phyloP scores from a whole-genome alignment of 768 basidiomycete species.

The Tylopilus balloui region DNA sequence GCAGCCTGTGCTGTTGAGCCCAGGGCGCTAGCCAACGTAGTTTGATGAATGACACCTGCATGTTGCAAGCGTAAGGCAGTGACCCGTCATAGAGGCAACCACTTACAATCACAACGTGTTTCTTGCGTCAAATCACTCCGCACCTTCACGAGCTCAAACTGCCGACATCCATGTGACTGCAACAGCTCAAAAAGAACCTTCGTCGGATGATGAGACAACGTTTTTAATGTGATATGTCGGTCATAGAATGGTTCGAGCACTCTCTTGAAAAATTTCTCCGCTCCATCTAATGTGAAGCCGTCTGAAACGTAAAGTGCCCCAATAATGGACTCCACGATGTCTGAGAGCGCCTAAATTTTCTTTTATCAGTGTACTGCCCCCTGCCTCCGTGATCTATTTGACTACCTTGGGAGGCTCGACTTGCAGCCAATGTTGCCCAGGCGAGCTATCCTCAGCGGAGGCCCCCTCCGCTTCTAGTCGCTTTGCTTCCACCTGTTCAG shows the following conservation, averaged over 20 bases:
- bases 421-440: constrained; percentile 76
- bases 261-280: constrained; percentile 60
- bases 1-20: constrained; percentile 51
- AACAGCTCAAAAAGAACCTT: constrained; percentile 69
- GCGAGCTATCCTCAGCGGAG: constrained; percentile 45
- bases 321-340: constrained; percentile 74
- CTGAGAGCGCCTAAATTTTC: constrained; percentile 59
- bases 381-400: neutral
- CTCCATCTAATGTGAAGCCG: constrained; percentile 56
- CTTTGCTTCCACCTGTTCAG: constrained; percentile 40
- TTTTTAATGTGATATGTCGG: constrained; percentile 66
- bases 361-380: constrained; percentile 3
- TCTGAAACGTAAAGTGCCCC: constrained; percentile 81
- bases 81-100: constrained; percentile 5
- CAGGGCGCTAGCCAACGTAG: constrained; percentile 54
- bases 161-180: constrained; percentile 66
- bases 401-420: constrained; percentile 73
- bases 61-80: constrained; percentile 15
- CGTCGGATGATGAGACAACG: constrained; percentile 72
- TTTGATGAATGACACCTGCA: constrained; percentile 65
- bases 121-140: constrained; percentile 31
- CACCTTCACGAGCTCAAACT: constrained; percentile 57
- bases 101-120: constrained; percentile 52
- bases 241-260: constrained; percentile 77
- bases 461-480: constrained; percentile 48